These are phyloP conservation scores for Penicillium sp. DNA, from an alignment of 2,329 filamentous ascomycete species.

Conservation along the genomic window DNA sequence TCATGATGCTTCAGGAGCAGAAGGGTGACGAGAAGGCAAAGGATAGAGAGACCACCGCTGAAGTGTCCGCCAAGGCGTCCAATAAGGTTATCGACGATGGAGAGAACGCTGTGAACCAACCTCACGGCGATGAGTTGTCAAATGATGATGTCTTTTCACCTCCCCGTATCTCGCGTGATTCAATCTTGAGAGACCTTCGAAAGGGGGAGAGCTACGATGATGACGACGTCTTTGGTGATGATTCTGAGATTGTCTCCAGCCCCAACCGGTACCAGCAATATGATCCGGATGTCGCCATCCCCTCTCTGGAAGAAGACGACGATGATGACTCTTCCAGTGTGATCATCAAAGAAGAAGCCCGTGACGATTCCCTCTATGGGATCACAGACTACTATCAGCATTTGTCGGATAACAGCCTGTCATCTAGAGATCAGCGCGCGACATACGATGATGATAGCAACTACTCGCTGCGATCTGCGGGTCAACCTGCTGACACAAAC, in stretches of 20 bases:
- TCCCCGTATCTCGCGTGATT: constrained; percentile 85
- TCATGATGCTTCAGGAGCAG: constrained; percentile 81
- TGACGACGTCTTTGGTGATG: constrained; percentile 63
- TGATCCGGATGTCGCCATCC: constrained; percentile 88
- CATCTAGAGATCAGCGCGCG: constrained; percentile 31
- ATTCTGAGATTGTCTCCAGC: constrained; percentile 60
- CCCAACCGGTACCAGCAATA: constrained; percentile 62
- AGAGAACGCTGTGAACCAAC: neutral
- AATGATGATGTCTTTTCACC: constrained; percentile 64
- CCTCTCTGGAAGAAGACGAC: constrained; percentile 73
- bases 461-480: constrained; percentile 52
- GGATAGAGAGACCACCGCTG: neutral
- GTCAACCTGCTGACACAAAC: constrained; percentile 25
- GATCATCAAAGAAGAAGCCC: constrained; percentile 66
- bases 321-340: constrained; percentile 57
- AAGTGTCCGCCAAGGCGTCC: neutral
- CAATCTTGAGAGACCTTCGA: constrained; percentile 86
- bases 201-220: constrained; percentile 61
- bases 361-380: constrained; percentile 63
- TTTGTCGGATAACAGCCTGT: constrained; percentile 40
- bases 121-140: constrained; percentile 40
- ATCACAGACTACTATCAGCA: constrained; percentile 67
- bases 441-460: constrained; percentile 58
- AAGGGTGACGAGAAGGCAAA: neutral
- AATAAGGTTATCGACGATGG: neutral